phyloP scores from a whole-genome alignment of 495 filamentous ascomycete genomes.

The Xylaria castorea region DNA sequence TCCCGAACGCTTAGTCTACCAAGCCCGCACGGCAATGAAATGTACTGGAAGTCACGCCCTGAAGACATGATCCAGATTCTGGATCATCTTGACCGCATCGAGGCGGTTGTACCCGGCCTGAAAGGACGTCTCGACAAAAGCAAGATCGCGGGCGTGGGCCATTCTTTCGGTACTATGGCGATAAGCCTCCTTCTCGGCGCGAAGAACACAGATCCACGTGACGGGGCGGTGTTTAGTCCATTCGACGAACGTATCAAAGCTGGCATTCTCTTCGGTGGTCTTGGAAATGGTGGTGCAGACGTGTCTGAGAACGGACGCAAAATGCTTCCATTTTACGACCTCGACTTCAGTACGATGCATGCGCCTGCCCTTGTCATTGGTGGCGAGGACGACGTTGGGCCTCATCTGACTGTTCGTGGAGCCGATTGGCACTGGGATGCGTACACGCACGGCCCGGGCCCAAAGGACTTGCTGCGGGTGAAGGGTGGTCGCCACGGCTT shows the following conservation, averaged over 20 bases:
- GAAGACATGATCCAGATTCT: slow-evolving; percentile 42
- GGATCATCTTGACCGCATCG: slow-evolving; percentile 10
- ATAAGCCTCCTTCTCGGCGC: slow-evolving; percentile 48
- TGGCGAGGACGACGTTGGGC: slow-evolving; percentile 47
- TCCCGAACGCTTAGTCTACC: slow-evolving; percentile 44
- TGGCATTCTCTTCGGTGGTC: slow-evolving; percentile 46
- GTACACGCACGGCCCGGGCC: slow-evolving; percentile 45
- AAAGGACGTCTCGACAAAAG: slow-evolving; percentile 37
- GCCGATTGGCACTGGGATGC: slow-evolving; percentile 51
- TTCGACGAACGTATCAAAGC: slow-evolving; percentile 48
- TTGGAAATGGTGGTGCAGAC: slow-evolving; percentile 38
- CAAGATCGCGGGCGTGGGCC: slow-evolving; percentile 50
- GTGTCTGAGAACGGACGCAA: slow-evolving; percentile 35
- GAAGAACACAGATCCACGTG: slow-evolving; percentile 41
- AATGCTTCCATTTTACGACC: slow-evolving; percentile 41
- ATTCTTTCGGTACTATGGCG: slow-evolving; percentile 50
- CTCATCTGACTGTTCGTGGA: slow-evolving; percentile 46
- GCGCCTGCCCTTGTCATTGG: slow-evolving; percentile 48
- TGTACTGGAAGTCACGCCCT: slow-evolving; percentile 46
- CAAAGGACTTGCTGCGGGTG: slow-evolving; percentile 47
- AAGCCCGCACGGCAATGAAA: slow-evolving; percentile 32
- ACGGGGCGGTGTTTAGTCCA: slow-evolving; percentile 18
- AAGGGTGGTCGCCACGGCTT: slow-evolving; percentile 46
- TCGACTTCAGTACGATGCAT: slow-evolving; percentile 48
- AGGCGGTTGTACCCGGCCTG: slow-evolving; percentile 12